These are phyloP conservation scores for Sphagnum tenellum DNA, from an alignment of 225 moss, liverwort and hornwort species.

Conservation along the genomic window DNA sequence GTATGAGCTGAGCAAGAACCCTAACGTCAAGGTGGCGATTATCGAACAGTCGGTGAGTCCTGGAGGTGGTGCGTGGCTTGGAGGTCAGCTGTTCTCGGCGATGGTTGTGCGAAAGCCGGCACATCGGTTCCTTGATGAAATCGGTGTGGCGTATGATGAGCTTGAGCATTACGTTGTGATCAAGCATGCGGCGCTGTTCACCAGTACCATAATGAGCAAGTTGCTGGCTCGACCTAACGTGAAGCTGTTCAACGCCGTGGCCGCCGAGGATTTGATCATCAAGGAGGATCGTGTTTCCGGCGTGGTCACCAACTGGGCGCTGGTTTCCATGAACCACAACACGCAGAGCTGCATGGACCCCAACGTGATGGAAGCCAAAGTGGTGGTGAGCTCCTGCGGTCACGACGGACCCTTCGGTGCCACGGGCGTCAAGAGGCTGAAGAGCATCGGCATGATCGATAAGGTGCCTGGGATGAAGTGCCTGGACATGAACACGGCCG, in stretches of 20 bases:
- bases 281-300: conserved; percentile 73
- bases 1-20: conserved; percentile 89
- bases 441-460: conserved; percentile 81
- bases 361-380: conserved; percentile 95
- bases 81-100: conserved; percentile 87
- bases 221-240: conserved; percentile 81
- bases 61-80: conserved; percentile 88
- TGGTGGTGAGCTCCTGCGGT: conserved; percentile 90
- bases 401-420: conserved; percentile 97
- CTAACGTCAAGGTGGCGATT: conserved; percentile 85
- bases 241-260: conserved; percentile 90
- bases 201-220: conserved; percentile 91
- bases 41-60: conserved; percentile 91
- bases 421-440: conserved; percentile 87
- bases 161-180: conserved; percentile 90
- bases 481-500: conserved; percentile 90
- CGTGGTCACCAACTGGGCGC: conserved; percentile 93
- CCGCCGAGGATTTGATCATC: conserved; percentile 82
- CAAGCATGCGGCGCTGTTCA: conserved; percentile 94
- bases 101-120: conserved; percentile 97
- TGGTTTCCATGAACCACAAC: conserved; percentile 84
- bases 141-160: conserved; percentile 81
- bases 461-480: conserved; percentile 93
- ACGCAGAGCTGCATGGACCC: conserved; percentile 98
- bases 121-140: conserved; percentile 87